phyloP scores from a whole-genome alignment of 768 basidiomycete genomes.

The Mycena amicta region DNA sequence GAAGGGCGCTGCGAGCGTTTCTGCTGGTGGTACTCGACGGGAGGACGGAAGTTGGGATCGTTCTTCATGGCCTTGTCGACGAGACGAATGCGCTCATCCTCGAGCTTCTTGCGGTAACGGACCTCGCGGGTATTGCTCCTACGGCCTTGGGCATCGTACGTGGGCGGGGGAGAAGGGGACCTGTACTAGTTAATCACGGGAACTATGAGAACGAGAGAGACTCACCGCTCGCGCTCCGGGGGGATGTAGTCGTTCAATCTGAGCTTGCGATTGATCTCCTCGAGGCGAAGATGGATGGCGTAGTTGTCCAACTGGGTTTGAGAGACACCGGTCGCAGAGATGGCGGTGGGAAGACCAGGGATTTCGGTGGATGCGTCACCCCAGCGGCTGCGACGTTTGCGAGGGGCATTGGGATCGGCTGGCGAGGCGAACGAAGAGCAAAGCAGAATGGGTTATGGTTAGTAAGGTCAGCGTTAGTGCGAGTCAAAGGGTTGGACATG shows the following conservation, averaged over 20 bases:
- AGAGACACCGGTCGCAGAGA: slow-evolving; percentile 90
- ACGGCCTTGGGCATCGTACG: slow-evolving; percentile 96
- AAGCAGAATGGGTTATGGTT: slow-evolving; percentile 39
- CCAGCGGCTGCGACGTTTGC: slow-evolving; percentile 97
- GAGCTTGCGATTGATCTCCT: slow-evolving; percentile 97
- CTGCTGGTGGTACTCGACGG: slow-evolving; percentile 93
- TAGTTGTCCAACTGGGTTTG: slow-evolving; percentile 97
- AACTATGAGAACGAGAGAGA: slow-evolving; percentile 4
- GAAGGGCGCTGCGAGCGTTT: slow-evolving; percentile 92
- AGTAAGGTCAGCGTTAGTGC: slow-evolving; percentile 58
- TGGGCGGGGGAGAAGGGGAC: slow-evolving; percentile 95
- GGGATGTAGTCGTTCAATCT: slow-evolving; percentile 94
- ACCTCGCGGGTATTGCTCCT: slow-evolving; percentile 98
- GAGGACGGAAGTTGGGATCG: slow-evolving; percentile 97
- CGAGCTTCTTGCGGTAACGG: slow-evolving; percentile 93
- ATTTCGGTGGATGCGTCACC: slow-evolving; percentile 92
- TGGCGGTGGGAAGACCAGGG: slow-evolving; percentile 92
- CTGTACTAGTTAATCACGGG: slow-evolving; percentile 45
- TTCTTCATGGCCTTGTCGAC: slow-evolving; percentile 97
- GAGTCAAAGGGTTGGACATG: slow-evolving; percentile 42
- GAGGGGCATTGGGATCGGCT: slow-evolving; percentile 85
- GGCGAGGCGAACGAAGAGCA: slow-evolving; percentile 17
- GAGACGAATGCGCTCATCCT: slow-evolving; percentile 88
- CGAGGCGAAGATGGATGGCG: slow-evolving; percentile 91
- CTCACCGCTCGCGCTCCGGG: slow-evolving; percentile 90